Conservation (phyloP, 2,329 filamentous ascomycete species). For the Didymella glomerata region DNA sequence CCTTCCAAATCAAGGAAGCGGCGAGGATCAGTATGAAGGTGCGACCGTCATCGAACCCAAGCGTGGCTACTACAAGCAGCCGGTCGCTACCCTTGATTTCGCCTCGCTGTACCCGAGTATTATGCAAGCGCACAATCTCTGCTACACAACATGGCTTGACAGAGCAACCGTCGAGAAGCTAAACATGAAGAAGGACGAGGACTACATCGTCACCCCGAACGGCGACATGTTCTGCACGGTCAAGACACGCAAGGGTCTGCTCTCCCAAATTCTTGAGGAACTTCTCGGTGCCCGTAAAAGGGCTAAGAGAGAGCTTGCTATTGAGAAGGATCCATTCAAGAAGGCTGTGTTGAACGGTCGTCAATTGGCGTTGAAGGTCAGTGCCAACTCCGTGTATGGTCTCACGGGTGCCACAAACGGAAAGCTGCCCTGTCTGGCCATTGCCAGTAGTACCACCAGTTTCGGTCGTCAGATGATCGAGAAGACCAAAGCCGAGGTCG, state of each 20-base stretch:
- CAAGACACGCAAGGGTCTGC: slow-evolving; percentile 87
- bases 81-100: slow-evolving; percentile 97
- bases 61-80: slow-evolving; percentile 92
- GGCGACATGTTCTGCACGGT: slow-evolving; percentile 90
- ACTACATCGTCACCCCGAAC: slow-evolving; percentile 96
- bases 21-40: slow-evolving; percentile 93
- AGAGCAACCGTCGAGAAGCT: slow-evolving; percentile 79
- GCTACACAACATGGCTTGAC: slow-evolving; percentile 92
- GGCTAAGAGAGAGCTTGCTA: slow-evolving; percentile 87
- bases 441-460: slow-evolving; percentile 95
- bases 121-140: slow-evolving; percentile 98
- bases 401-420: slow-evolving; percentile 95
- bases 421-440: slow-evolving; percentile 92
- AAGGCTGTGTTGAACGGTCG: slow-evolving; percentile 98
- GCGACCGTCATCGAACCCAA: slow-evolving; percentile 97
- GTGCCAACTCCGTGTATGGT: slow-evolving; percentile 97
- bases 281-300: slow-evolving; percentile 89
- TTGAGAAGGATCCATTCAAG: slow-evolving; percentile 94
- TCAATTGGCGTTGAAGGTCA: slow-evolving; percentile 94
- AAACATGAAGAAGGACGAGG: slow-evolving; percentile 82
- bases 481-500: slow-evolving; percentile 95
- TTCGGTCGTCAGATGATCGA: slow-evolving; percentile 99
- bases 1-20: slow-evolving; percentile 68
- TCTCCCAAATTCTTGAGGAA: slow-evolving; percentile 96
- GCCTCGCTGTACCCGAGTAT: slow-evolving; percentile 98